phyloP scores from a whole-genome alignment of 495 filamentous ascomycete species.

The Jackrogersella minutella region DNA sequence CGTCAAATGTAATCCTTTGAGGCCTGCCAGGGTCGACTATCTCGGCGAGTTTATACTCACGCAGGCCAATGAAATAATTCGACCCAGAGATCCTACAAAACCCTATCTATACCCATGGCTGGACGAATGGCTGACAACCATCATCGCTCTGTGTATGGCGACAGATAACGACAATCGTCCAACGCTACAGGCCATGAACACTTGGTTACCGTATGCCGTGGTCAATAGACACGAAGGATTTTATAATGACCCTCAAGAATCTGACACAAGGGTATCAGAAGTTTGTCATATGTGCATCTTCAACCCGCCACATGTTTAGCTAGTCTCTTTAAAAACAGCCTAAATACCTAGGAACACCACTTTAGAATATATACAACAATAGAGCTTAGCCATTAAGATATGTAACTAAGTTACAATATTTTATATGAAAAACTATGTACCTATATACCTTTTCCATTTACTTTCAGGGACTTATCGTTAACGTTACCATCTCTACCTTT shows the following conservation, averaged over 20 bases:
- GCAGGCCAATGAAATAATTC: background rate
- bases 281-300: too few relatives aligned
- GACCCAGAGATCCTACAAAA: background rate
- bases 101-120: slow-evolving; percentile 16
- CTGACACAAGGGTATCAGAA: background rate
- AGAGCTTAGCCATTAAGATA: too few relatives aligned
- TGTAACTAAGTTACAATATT: too few relatives aligned
- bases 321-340: too few relatives aligned
- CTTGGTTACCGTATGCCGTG: slow-evolving; percentile 5
- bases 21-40: background rate
- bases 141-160: slow-evolving; percentile 12
- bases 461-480: too few relatives aligned
- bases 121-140: slow-evolving; percentile 9
- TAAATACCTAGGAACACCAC: too few relatives aligned
- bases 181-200: background rate
- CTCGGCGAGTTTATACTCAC: background rate
- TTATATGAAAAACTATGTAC: too few relatives aligned
- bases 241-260: background rate
- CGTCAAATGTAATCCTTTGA: too few relatives aligned
- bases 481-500: too few relatives aligned
- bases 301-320: too few relatives aligned
- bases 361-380: too few relatives aligned
- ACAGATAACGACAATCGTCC: background rate
- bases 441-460: too few relatives aligned
- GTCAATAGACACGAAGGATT: background rate